Evolutionary conservation across 805 yeast species (phyloP).

Genomic region (Teunomyces stri): DNA sequence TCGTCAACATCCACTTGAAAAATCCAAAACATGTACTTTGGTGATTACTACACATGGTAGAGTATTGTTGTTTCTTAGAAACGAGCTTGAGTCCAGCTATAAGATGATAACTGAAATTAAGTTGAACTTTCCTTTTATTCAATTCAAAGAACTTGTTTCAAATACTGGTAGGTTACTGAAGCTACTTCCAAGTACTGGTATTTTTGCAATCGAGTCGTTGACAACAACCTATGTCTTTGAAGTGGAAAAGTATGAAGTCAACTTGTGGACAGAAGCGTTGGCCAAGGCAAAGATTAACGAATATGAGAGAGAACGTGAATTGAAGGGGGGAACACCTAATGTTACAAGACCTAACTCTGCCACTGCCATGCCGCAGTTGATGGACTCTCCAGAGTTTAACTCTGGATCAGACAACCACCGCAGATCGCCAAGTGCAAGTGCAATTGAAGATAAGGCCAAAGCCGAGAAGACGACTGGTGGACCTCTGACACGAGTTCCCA

Average conservation of each 20-base stretch:
- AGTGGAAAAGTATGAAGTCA: conserved; percentile 49
- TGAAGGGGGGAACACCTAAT: not conserved
- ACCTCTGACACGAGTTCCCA: not conserved
- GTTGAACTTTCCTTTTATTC: conserved; percentile 50
- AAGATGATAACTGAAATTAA: conserved; percentile 54
- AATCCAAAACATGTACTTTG: conserved; percentile 47
- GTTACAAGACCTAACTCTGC: not conserved
- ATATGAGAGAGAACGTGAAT: conserved; percentile 15
- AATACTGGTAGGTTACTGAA: conserved; percentile 29
- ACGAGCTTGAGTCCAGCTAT: conserved; percentile 36
- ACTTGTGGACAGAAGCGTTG: conserved; percentile 57
- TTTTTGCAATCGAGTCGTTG: conserved; percentile 58
- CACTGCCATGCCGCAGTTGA: conserved; percentile 18
- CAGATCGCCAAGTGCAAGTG: conserved; percentile 5
- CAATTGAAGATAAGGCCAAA: not conserved
- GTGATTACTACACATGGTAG: conserved; percentile 64
- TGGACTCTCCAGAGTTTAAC: conserved; percentile 22
- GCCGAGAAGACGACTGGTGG: not conserved
- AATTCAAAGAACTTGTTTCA: conserved; percentile 57
- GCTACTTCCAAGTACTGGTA: conserved; percentile 38
- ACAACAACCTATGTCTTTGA: conserved; percentile 55
- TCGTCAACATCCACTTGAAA: conserved; percentile 24
- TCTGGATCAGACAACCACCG: conserved; percentile 1
- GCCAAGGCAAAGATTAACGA: conserved; percentile 29
- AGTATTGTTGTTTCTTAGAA: conserved; percentile 50